phyloP scores from a whole-genome alignment of 2,329 filamentous ascomycete species.

The Botrytis fabae region DNA sequence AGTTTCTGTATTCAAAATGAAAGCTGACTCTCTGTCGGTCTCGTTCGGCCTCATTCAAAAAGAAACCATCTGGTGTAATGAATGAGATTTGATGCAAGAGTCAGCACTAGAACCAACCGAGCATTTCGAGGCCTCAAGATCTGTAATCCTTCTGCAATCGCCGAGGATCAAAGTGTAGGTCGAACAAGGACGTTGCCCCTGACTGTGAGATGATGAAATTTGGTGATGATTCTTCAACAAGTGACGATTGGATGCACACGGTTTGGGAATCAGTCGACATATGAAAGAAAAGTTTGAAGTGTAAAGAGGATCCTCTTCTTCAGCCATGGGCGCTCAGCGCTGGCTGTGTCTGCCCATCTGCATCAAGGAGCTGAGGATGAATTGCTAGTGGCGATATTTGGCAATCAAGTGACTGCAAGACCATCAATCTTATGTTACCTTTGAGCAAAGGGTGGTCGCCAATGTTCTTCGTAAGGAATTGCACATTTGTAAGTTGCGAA shows the following conservation, averaged over 20 bases:
- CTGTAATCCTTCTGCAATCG: neutral
- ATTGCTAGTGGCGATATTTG: neutral
- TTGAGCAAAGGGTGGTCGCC: too few species aligned
- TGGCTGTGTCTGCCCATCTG: neutral
- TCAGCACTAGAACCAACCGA: slow-evolving; percentile 1
- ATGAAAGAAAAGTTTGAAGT: neutral
- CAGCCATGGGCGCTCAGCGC: neutral
- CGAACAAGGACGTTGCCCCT: neutral
- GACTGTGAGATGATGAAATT: neutral
- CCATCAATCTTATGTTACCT: neutral
- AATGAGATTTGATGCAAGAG: neutral
- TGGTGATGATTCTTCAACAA: neutral
- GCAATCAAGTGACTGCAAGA: slow-evolving; percentile 8
- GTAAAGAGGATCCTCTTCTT: neutral
- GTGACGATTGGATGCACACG: neutral
- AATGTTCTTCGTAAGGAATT: neutral
- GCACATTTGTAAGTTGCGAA: neutral
- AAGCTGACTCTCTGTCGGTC: slow-evolving; percentile 7
- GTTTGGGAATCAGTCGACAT: neutral
- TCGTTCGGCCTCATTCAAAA: slow-evolving; percentile 6
- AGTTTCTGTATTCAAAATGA: slow-evolving; percentile 2
- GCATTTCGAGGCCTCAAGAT: neutral
- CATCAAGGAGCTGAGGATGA: neutral
- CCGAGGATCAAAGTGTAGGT: neutral
- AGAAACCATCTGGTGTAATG: neutral